A percentile compares a stretch with the other conserved stretches of the same genome.
These are phyloP conservation scores for Hura crepitans DNA, from an alignment of 441 rosid genomes.

Conservation along the genomic window DNA sequence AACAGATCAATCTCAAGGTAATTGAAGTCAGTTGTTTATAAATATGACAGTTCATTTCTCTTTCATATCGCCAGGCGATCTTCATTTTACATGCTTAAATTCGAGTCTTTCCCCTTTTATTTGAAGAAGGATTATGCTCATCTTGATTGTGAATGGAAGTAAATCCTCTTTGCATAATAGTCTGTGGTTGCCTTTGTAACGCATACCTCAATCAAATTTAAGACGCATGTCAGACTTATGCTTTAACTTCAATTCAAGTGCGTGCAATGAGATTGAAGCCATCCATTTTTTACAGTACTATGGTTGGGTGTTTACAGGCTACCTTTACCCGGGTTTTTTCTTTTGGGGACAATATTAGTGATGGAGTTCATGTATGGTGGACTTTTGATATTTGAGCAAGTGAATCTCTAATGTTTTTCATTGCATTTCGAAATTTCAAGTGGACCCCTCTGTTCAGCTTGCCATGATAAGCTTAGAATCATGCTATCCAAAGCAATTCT, in stretches of 20 bases:
- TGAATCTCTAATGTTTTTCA: neutral
- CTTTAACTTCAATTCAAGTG: neutral
- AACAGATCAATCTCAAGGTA: slow-evolving; percentile 48
- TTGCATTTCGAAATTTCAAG: neutral
- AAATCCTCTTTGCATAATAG: neutral
- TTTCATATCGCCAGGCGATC: neutral
- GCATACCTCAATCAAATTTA: neutral
- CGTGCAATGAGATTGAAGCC: too few relatives aligned
- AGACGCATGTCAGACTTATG: slow-evolving; percentile 1
- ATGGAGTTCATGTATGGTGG: too few relatives aligned
- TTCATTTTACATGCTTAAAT: neutral
- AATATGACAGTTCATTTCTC: neutral
- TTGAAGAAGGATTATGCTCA: neutral
- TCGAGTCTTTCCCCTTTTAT: neutral
- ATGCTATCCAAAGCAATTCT: neutral
- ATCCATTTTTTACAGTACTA: too few relatives aligned
- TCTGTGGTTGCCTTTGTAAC: neutral
- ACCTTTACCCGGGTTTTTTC: too few relatives aligned
- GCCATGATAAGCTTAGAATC: neutral
- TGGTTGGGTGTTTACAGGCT: too few relatives aligned
- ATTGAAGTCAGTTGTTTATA: neutral
- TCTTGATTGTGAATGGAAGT: neutral
- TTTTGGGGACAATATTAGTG: too few relatives aligned
- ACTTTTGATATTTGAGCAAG: neutral
- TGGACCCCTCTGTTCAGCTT: neutral